Conservation (phyloP, 257 asterid genomes). For the Scutellaria minor region DNA sequence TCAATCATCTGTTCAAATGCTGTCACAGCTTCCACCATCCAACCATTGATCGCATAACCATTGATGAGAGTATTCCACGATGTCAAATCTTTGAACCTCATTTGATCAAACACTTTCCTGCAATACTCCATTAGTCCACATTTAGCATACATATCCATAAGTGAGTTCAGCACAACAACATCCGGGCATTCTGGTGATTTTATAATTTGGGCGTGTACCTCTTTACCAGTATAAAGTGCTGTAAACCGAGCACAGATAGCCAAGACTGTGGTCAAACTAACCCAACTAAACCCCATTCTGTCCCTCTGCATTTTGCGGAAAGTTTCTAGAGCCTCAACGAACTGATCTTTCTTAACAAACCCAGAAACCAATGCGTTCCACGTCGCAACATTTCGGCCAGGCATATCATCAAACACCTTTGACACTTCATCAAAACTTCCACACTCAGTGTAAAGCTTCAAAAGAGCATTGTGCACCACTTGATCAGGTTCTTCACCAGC, state of each 20-base stretch:
- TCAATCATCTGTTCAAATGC: constrained; percentile 46
- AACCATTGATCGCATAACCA: constrained; percentile 56
- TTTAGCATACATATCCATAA: constrained; percentile 59
- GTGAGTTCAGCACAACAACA: constrained; percentile 43
- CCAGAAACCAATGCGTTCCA: constrained; percentile 53
- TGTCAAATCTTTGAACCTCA: constrained; percentile 43
- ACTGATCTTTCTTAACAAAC: constrained; percentile 44
- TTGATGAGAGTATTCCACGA: constrained; percentile 58
- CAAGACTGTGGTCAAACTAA: constrained; percentile 49
- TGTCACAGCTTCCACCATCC: constrained; percentile 37
- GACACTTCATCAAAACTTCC: constrained; percentile 46
- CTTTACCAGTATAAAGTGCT: constrained; percentile 48
- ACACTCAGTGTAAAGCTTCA: constrained; percentile 48
- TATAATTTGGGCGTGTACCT: constrained; percentile 47
- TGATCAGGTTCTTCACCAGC: constrained; percentile 46
- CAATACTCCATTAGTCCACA: constrained; percentile 49
- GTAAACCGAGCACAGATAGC: constrained; percentile 44
- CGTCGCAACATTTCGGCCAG: constrained; percentile 51
- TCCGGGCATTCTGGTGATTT: constrained; percentile 47
- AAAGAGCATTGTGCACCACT: constrained; percentile 55
- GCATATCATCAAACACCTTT: constrained; percentile 57
- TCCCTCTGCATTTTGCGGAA: constrained; percentile 50
- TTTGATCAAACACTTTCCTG: constrained; percentile 45
- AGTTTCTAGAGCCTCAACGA: constrained; percentile 48
- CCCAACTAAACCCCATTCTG: constrained; percentile 57